Base-by-base conservation (phyloP, 352 stramenopile genomes). In the Phytophthora pini region DNA sequence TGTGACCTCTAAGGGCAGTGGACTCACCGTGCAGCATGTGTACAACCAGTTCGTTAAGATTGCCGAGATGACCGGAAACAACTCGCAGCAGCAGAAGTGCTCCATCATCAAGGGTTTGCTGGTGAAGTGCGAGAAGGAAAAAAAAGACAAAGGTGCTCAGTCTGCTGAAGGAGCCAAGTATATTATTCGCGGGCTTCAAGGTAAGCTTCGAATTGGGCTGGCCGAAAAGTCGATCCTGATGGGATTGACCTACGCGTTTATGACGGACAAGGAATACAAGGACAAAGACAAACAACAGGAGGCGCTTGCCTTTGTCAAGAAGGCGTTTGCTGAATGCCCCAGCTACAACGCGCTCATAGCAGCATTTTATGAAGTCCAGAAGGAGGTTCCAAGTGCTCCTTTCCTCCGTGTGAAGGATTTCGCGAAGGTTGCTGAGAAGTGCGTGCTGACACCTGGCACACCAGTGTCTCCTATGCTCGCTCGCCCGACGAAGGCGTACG, bases 381-480 rank as follows among this genome's bases (percentile, higher is more conserved):
- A 76, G 29, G 59, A 83, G 9, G 59, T 74, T 0, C 26, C 56
- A 9, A 87, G 61, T 1, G 44, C 66, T 20, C 81, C 81, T 13
- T 76, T 87, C 29, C 67, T 92, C 13, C 70, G 71, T 4, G 76
- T 83, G 5, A 70, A 76, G 3, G 82, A 92, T 53, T 90, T 92
- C 52, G 58, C 55, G 2, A 78, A 83, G 61, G 80, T 92, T 13
- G 69, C 81, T 2, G 70, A 84, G 3, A 74, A 73, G 47, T 99
- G 98, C 69, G 85, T 93, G 13, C 81, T 99, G 15, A 95, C 82
- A 4, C 96, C 97, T 1, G 97, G 97, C n/a, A 97, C 98, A 40
- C 98, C 98, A 0, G 97, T 99, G 29, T 95, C 93, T 29, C 98
- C 98, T 7, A 99, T 99, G 98, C 83, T 99, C 5, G 98, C 98